Conservation (phyloP, 2,329 filamentous ascomycete species). For the Cordyceps cateniannulata region DNA sequence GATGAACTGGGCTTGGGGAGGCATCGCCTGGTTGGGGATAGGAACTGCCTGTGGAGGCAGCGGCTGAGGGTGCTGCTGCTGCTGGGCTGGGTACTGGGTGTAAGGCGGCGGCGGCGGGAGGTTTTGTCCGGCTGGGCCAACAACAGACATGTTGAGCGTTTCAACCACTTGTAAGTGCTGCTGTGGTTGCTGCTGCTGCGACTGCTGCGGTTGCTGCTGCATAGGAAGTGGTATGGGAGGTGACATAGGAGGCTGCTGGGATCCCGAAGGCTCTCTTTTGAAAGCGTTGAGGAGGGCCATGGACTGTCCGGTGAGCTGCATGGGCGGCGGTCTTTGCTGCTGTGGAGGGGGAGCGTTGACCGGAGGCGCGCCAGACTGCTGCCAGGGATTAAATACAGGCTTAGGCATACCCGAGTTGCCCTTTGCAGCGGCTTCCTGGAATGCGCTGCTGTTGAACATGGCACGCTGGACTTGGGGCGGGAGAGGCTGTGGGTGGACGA, state of each 20-base stretch:
- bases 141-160: background rate
- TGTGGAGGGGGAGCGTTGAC: background rate
- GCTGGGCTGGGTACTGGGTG: constrained; percentile 4
- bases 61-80: background rate
- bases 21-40: background rate
- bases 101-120: constrained; percentile 9
- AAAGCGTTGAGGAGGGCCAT: constrained; percentile 40
- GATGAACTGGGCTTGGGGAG: background rate
- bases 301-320: constrained; percentile 34
- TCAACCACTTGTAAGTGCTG: background rate
- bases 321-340: constrained; percentile 14
- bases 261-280: constrained; percentile 24
- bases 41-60: background rate
- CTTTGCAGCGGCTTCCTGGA: constrained; percentile 21
- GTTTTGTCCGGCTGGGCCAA: background rate
- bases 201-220: constrained; percentile 10
- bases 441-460: constrained; percentile 35
- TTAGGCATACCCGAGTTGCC: constrained; percentile 14
- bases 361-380: constrained; percentile 12
- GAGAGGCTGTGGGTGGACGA: constrained; percentile 41
- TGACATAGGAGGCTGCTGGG: constrained; percentile 18
- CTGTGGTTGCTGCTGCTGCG: constrained; percentile 12
- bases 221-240: constrained; percentile 1
- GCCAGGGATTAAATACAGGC: constrained; percentile 18
- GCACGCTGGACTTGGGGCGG: constrained; percentile 51